phyloP scores from a whole-genome alignment of 2,329 filamentous ascomycete species.

The Chalara sp. region DNA sequence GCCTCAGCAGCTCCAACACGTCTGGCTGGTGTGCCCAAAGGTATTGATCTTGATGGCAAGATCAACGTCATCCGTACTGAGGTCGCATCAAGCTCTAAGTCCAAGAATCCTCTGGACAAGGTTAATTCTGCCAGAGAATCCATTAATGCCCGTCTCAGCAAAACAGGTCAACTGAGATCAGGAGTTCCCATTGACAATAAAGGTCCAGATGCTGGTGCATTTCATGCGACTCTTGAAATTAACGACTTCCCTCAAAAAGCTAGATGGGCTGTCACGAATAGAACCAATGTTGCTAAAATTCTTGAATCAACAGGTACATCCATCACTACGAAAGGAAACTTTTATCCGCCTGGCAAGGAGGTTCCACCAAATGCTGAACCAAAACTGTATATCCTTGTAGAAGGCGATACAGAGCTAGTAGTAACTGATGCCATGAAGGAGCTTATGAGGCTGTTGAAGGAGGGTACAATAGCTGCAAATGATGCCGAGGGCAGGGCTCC shows the following conservation, averaged over 20 bases:
- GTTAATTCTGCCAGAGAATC: conserved; percentile 84
- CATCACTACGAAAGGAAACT: conserved; percentile 95
- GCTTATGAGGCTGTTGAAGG: conserved; percentile 78
- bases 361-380: conserved; percentile 68
- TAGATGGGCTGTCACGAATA: conserved; percentile 95
- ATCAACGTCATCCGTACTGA: conserved; percentile 70
- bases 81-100: conserved; percentile 34
- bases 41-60: conserved; percentile 57
- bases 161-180: conserved; percentile 80
- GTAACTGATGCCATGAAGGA: conserved; percentile 89
- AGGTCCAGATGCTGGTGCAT: conserved; percentile 91
- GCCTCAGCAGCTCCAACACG: conserved; percentile 37
- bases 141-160: conserved; percentile 85
- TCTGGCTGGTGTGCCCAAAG: conserved; percentile 41
- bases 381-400: conserved; percentile 97
- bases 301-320: conserved; percentile 90
- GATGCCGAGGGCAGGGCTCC: conserved; percentile 79
- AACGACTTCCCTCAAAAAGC: conserved; percentile 99
- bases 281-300: conserved; percentile 97
- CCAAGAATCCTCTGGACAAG: conserved; percentile 70
- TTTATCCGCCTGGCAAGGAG: conserved; percentile 76
- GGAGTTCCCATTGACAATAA: conserved; percentile 98
- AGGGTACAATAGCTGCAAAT: conserved; percentile 82
- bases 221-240: conserved; percentile 95
- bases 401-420: conserved; percentile 90